Conservation (phyloP, 169 alveolate genomes). For the Besnoitia besnoiti region DNA sequence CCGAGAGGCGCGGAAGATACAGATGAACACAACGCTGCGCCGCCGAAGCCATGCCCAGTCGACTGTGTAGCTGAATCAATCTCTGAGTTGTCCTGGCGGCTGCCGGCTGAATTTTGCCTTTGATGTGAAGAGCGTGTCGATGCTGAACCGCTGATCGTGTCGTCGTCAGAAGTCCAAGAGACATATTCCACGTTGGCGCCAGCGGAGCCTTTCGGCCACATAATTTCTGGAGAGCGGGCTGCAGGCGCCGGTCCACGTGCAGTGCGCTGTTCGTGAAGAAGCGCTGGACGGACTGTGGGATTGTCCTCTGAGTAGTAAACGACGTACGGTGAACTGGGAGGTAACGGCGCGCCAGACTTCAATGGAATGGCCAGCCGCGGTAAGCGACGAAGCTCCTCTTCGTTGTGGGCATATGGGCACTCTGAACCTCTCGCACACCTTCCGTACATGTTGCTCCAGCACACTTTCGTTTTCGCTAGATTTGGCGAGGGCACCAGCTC, state of each 20-base stretch:
- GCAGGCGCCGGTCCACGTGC: not conserved
- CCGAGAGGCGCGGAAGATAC: too few relatives aligned
- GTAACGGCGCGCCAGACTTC: slow-evolving; percentile 4
- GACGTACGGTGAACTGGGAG: slow-evolving; percentile 22
- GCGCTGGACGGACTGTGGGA: not conserved
- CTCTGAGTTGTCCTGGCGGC: not conserved
- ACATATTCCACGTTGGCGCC: not conserved
- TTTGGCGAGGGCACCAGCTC: slow-evolving; percentile 28
- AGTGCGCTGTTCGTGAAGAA: not conserved
- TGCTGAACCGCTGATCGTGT: not conserved
- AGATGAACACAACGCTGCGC: too few relatives aligned
- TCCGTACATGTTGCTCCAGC: slow-evolving; percentile 35
- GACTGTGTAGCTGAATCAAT: not conserved
- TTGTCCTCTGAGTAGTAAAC: not conserved
- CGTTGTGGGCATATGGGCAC: slow-evolving; percentile 30
- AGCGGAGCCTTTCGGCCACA: not conserved
- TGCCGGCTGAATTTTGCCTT: not conserved
- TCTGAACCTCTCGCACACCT: not conserved
- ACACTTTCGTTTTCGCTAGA: slow-evolving; percentile 15
- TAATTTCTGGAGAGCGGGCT: not conserved
- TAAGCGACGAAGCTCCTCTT: slow-evolving; percentile 15
- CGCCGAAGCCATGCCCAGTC: not conserved
- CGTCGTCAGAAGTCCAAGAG: slow-evolving; percentile 2
- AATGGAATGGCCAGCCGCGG: slow-evolving; percentile 15
- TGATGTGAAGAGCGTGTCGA: not conserved